phyloP scores from a whole-genome alignment of 257 asterid genomes.

The Rubia yunnanensis region DNA sequence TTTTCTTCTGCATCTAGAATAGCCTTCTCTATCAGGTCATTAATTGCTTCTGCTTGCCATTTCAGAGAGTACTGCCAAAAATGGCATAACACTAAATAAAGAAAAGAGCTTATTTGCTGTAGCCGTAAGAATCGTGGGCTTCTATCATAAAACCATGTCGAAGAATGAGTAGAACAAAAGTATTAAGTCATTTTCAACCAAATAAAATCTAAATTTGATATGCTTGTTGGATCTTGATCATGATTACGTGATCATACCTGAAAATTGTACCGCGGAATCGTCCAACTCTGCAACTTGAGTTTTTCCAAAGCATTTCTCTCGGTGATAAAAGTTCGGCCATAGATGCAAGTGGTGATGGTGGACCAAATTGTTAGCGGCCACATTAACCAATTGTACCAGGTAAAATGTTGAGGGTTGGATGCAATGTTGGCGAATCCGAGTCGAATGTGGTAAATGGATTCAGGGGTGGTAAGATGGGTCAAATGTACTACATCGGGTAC shows the following conservation, averaged over 20 bases:
- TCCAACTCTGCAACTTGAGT: conserved; percentile 78
- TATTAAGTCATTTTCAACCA: neutral
- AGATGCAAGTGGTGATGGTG: conserved; percentile 43
- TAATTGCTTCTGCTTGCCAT: conserved; percentile 50
- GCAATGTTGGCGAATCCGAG: conserved; percentile 72
- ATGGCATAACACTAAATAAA: neutral
- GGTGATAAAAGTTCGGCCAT: conserved; percentile 51
- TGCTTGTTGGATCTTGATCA: neutral
- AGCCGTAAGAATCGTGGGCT: too few species aligned
- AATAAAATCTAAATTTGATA: too few species aligned
- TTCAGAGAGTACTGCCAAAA: conserved; percentile 36
- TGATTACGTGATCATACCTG: conserved; percentile 54
- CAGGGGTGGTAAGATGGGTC: conserved; percentile 71
- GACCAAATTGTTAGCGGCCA: conserved; percentile 92
- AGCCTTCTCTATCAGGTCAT: conserved; percentile 58
- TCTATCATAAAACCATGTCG: too few species aligned
- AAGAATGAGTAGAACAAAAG: too few species aligned
- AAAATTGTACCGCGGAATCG: conserved; percentile 54
- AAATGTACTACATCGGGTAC: conserved; percentile 62
- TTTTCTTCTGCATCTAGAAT: conserved; percentile 49
- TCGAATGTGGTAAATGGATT: conserved; percentile 67
- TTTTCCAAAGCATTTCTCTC: conserved; percentile 66
- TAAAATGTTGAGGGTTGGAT: conserved; percentile 50
- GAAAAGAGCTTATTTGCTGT: too few species aligned
- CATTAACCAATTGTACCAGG: conserved; percentile 64